phyloP scores from a whole-genome alignment of 305 asterid genomes.

The Fraxinus dipetala region DNA sequence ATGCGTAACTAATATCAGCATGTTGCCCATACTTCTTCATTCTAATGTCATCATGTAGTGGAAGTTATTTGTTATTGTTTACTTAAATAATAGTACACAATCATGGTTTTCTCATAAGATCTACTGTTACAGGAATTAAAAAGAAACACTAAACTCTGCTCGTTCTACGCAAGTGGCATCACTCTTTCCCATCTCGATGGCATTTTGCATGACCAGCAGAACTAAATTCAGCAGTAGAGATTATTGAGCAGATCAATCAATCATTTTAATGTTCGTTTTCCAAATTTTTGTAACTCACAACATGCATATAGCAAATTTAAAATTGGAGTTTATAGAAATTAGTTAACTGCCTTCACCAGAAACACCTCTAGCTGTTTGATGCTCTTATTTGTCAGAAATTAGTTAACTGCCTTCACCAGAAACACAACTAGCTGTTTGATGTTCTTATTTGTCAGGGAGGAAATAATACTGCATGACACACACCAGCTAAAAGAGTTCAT shows the following conservation, averaged over 20 bases:
- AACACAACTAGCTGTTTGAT: conserved; percentile 5
- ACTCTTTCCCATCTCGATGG: conserved; percentile 8
- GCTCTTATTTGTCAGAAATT: not conserved
- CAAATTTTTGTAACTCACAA: conserved; percentile 8
- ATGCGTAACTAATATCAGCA: not conserved
- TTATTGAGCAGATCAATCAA: conserved; percentile 10
- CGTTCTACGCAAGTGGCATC: not conserved
- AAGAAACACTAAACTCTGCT: not conserved
- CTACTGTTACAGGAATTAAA: not conserved
- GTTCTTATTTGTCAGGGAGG: not conserved
- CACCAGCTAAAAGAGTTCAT: conserved; percentile 14
- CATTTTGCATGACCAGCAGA: not conserved
- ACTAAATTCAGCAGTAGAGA: conserved; percentile 7
- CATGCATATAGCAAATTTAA: conserved; percentile 12
- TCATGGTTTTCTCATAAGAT: not conserved
- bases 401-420: conserved; percentile 6
- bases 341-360: conserved; percentile 5
- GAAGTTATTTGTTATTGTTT: not conserved
- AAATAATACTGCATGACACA: conserved; percentile 10
- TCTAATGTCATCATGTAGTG: not conserved
- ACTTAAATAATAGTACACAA: not conserved
- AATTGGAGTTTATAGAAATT: conserved; percentile 16
- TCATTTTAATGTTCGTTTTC: not conserved
- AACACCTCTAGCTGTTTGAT: conserved; percentile 6
- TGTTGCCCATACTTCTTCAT: conserved; percentile 2